A percentile compares a stretch with the other conserved stretches of the same genome.
Conservation (phyloP, 306 rosid genomes). For the Castanea mollissima region DNA sequence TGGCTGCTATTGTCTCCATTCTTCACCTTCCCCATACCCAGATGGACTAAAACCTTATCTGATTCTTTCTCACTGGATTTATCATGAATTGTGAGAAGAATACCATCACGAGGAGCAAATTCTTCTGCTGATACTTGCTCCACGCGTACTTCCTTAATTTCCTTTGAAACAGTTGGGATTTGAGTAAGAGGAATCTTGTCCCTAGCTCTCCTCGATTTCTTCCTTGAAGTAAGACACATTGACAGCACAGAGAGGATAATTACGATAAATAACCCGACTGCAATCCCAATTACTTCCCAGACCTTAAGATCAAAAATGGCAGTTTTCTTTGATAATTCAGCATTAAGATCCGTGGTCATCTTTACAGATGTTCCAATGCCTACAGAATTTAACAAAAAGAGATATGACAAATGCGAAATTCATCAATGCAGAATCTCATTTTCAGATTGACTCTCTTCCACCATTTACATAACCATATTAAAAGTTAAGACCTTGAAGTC, state of each 20-base stretch:
- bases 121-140: conserved; percentile 69
- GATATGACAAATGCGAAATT: background rate
- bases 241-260: conserved; percentile 66
- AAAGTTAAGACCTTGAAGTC: conserved; percentile 12
- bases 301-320: conserved; percentile 60
- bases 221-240: conserved; percentile 66
- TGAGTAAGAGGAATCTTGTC: conserved; percentile 52
- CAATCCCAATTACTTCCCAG: conserved; percentile 87
- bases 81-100: conserved; percentile 78
- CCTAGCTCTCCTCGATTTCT: conserved; percentile 64
- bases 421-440: conserved; percentile 8
- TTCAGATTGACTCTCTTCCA: conserved; percentile 13
- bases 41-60: conserved; percentile 74
- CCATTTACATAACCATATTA: conserved; percentile 3
- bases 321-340: conserved; percentile 69
- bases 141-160: conserved; percentile 82
- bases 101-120: conserved; percentile 77
- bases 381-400: conserved; percentile 32
- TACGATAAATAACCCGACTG: conserved; percentile 67
- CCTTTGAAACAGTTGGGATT: conserved; percentile 84
- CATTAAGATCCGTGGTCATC: conserved; percentile 67
- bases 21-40: conserved; percentile 63
- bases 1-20: conserved; percentile 61
- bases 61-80: conserved; percentile 76
- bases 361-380: conserved; percentile 31